phyloP scores from a whole-genome alignment of 2,329 filamentous ascomycete genomes.

The Blastomyces gilchristii region DNA sequence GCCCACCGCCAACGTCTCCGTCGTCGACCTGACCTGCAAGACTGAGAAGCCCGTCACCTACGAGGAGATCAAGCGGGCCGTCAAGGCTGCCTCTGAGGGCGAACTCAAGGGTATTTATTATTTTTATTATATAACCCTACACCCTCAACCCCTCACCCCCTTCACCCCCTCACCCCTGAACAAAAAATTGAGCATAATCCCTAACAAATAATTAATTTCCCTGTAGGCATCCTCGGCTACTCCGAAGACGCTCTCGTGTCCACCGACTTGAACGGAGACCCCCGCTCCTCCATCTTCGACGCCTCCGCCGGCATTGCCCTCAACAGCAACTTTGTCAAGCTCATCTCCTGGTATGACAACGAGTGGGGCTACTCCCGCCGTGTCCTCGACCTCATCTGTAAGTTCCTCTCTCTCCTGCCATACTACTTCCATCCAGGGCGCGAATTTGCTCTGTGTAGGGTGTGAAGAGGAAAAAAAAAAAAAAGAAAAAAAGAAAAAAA shows the following conservation, averaged over 20 bases:
- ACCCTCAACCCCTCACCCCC: too few species aligned
- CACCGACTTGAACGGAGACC: conserved; percentile 84
- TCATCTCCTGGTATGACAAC: conserved; percentile 98
- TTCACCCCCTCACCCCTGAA: too few species aligned
- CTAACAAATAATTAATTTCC: neutral
- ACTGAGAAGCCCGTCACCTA: conserved; percentile 68
- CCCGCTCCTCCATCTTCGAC: conserved; percentile 94
- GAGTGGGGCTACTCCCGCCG: conserved; percentile 99
- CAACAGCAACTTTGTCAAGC: conserved; percentile 98
- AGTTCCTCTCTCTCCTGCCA: conserved; percentile 17
- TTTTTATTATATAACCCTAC: too few species aligned
- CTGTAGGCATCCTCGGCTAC: conserved; percentile 73
- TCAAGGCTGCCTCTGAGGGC: conserved; percentile 80
- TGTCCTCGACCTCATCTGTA: conserved; percentile 63
- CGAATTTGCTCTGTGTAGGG: too few species aligned
- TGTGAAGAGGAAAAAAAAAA: too few species aligned
- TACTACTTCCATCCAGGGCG: neutral
- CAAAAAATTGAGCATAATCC: too few species aligned
- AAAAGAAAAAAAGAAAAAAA: too few species aligned
- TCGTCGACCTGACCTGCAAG: conserved; percentile 92
- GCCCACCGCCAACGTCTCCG: conserved; percentile 95
- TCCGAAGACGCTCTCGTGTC: conserved; percentile 97
- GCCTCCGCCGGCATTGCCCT: conserved; percentile 98
- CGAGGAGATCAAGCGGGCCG: conserved; percentile 81
- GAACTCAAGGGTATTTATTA: conserved; percentile 63